Evolutionary conservation across 23 red algal species (phyloP).

Genomic region (Cyanidiococcus yangmingshanensis): DNA sequence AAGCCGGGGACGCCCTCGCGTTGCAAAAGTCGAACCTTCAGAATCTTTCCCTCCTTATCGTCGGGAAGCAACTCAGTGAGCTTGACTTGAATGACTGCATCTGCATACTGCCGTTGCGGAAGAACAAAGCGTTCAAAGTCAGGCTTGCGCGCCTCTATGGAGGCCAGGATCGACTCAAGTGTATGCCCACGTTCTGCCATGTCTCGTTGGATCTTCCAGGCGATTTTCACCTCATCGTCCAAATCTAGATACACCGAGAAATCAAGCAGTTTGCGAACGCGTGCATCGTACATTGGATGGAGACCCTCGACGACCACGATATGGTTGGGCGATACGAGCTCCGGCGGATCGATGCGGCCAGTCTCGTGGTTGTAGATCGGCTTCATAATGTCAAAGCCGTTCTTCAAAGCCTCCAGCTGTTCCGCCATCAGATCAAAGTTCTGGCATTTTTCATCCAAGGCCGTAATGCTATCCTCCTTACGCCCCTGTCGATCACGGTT

Average conservation of each 20-base stretch:
- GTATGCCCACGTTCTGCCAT: conserved; percentile 98
- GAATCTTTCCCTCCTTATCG: conserved; percentile 84
- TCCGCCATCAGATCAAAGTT: conserved; percentile 95
- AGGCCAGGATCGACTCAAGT: conserved; percentile 84
- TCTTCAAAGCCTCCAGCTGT: conserved; percentile 87
- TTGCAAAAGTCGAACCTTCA: conserved; percentile 83
- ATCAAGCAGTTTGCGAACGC: conserved; percentile 65
- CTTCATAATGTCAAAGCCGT: conserved; percentile 88
- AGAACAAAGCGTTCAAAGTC: conserved; percentile 84
- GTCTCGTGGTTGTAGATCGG: conserved; percentile 99
- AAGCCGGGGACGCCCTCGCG: conserved; percentile 40
- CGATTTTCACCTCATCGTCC: conserved; percentile 95
- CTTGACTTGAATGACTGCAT: conserved; percentile 82
- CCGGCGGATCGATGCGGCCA: conserved; percentile 73
- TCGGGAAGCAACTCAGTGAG: conserved; percentile 82
- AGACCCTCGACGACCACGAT: conserved; percentile 89
- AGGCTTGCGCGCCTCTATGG: conserved; percentile 83
- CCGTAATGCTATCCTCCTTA: conserved; percentile 66
- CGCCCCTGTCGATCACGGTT: conserved; percentile 80
- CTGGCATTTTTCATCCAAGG: conserved; percentile 67
- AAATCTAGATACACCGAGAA: conserved; percentile 93
- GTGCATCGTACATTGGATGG: conserved; percentile 83
- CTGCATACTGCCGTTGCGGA: conserved; percentile 74
- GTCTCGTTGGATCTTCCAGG: conserved; percentile 98
- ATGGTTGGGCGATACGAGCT: conserved; percentile 91